Percentiles rank a stretch among this genome's conserved stretches.
Conservation (phyloP, 345 rosid genomes). For the Reutealis trisperma region DNA sequence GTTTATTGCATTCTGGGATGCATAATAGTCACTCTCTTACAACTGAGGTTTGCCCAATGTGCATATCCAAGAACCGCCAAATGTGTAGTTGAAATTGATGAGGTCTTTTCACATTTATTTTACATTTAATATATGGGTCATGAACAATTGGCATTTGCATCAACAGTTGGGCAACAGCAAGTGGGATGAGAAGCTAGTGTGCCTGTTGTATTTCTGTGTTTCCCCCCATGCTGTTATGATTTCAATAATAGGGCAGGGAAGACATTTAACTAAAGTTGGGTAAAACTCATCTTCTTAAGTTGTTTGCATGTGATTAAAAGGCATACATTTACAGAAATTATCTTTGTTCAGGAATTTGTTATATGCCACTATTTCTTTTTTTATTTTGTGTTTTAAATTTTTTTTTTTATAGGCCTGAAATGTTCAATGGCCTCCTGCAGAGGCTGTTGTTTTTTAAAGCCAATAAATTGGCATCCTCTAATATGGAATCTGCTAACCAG, state of each 20-base stretch:
- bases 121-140: background rate
- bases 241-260: background rate
- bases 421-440: constrained; percentile 49
- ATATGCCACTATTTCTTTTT: background rate
- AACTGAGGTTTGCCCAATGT: background rate
- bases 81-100: background rate
- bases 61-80: background rate
- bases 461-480: constrained; percentile 32
- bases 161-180: background rate
- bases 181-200: constrained; percentile 1
- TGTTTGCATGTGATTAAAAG: background rate
- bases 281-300: background rate
- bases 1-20: background rate
- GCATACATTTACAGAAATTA: background rate
- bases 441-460: constrained; percentile 47
- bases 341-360: background rate
- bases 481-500: constrained; percentile 35
- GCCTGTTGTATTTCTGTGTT: background rate
- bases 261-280: constrained; percentile 2
- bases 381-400: background rate
- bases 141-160: constrained; percentile 1
- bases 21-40: background rate
- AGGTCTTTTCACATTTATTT: background rate
- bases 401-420: constrained; percentile 46
- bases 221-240: background rate